Base-by-base conservation (phyloP, 1,139 yeast species). In the Lodderomyces jiufengensis region DNA sequence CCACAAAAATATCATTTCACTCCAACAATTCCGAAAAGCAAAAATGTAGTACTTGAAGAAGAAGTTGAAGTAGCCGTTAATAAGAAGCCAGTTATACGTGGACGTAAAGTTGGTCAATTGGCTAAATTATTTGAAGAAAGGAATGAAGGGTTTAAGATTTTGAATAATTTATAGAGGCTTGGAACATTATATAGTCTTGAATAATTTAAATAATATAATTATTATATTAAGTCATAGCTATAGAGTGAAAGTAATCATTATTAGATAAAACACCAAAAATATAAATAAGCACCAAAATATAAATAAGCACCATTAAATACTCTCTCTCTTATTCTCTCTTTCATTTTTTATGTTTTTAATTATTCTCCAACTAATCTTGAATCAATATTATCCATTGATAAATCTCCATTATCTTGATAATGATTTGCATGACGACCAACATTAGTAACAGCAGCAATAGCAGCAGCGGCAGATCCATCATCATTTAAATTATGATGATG, bases 71-170 rank as follows among this genome's bases (percentile, higher is more conserved):
- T 27, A 12, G 16, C 27, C 24, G n/a, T 7, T 10, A 28, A 12
- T 12, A 69, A 63, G 38, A 66, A 67, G 34, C 76, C 79, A 2
- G 78, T 72, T 5, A 68, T 76, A 9, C 52, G 77, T 26, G 78
- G 76, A 5, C 58, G 74, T 29, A 76, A 73, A 53, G 83, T 77
- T 2, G 69, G 77, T 14, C 74, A 73, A 49, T 61, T 77, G 41
- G 78, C 82, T 6, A 69, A 64, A 38, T 52, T 77, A 35, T 77
- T 71, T 46, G 83, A 77, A 48, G 81, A 77, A 49, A 59, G 82
- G 45, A 55, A 73, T 12, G 69, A 71, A 47, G 81, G 79, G 3
- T 55, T 76, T 36, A 73, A 73, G 44, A 61, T 75, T 22, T 58
- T 76, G 42, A 61, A 63, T 37, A 55, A 59, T 28, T 55, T 68